Evolutionary conservation across 352 stramenopile genomes (phyloP).

Genomic region (Phytophthora colocasiae): DNA sequence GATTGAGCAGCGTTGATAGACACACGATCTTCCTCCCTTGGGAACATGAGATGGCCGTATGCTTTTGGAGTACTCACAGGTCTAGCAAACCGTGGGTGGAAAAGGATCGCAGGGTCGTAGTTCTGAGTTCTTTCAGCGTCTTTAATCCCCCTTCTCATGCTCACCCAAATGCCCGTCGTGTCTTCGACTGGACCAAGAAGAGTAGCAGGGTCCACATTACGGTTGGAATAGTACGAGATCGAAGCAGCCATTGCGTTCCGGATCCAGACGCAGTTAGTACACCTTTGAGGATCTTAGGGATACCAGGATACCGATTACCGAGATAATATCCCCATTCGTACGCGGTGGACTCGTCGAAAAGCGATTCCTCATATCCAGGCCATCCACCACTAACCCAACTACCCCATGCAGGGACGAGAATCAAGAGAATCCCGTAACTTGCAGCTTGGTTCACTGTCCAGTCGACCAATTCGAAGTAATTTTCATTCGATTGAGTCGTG

Average conservation of each 20-base stretch:
- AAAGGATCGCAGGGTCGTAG: too few species aligned
- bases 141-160: too few species aligned
- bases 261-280: slow-evolving; percentile 20
- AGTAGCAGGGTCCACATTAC: slow-evolving; percentile 7
- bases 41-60: too few species aligned
- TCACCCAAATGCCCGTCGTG: background rate
- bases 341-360: slow-evolving; percentile 25
- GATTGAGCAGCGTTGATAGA: slow-evolving; percentile 29
- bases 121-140: too few species aligned
- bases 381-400: slow-evolving; percentile 16
- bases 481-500: slow-evolving; percentile 24
- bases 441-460: too few species aligned
- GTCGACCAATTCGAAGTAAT: too few species aligned
- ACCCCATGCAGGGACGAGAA: slow-evolving; percentile 19
- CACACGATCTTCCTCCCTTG: background rate
- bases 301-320: slow-evolving; percentile 18
- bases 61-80: too few species aligned
- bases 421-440: slow-evolving; percentile 31
- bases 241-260: slow-evolving; percentile 14
- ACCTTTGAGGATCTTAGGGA: slow-evolving; percentile 35
- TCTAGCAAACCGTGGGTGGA: too few species aligned
- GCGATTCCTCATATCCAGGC: background rate
- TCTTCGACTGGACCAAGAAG: slow-evolving; percentile 15
- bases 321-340: slow-evolving; percentile 27
- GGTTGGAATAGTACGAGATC: slow-evolving; percentile 1